phyloP scores from a whole-genome alignment of 2,329 filamentous ascomycete species.

The Diaporthe sp. region DNA sequence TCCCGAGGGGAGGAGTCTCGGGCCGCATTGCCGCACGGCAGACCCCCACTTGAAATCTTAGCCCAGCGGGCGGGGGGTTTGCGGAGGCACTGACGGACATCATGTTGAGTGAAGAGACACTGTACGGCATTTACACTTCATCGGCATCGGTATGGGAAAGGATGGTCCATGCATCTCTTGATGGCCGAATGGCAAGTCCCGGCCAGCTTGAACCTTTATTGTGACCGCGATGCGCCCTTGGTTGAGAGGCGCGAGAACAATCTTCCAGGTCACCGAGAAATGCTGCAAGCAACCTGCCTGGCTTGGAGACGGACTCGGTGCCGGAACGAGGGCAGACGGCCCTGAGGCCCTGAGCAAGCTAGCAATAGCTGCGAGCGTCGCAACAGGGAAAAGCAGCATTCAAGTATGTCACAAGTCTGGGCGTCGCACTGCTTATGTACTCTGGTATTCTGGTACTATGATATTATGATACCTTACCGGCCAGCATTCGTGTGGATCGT shows the following conservation, averaged over 20 bases:
- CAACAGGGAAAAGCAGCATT: background rate
- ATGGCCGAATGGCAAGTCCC: background rate
- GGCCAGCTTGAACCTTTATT: background rate
- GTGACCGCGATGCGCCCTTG: background rate
- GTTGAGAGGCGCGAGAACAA: background rate
- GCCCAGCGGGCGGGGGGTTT: background rate
- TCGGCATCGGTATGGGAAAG: background rate
- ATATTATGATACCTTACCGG: background rate
- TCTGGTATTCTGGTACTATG: background rate
- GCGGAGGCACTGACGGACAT: background rate
- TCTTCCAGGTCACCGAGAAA: background rate
- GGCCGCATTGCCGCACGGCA: slow-evolving; percentile 35
- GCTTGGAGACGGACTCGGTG: slow-evolving; percentile 9
- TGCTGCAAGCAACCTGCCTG: slow-evolving; percentile 4
- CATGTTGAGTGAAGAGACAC: background rate
- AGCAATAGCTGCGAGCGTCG: background rate
- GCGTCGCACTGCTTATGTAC: slow-evolving; percentile 15
- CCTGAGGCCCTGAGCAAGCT: slow-evolving; percentile 22
- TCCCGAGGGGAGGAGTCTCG: slow-evolving; percentile 29
- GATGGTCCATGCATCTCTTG: background rate
- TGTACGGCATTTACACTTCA: background rate
- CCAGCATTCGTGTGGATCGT: background rate
- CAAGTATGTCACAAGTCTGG: background rate
- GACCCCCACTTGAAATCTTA: slow-evolving; percentile 17
- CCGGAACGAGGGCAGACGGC: slow-evolving; percentile 25